phyloP scores from a whole-genome alignment of 163 green algal genomes.

The Scenedesmus sp. region DNA sequence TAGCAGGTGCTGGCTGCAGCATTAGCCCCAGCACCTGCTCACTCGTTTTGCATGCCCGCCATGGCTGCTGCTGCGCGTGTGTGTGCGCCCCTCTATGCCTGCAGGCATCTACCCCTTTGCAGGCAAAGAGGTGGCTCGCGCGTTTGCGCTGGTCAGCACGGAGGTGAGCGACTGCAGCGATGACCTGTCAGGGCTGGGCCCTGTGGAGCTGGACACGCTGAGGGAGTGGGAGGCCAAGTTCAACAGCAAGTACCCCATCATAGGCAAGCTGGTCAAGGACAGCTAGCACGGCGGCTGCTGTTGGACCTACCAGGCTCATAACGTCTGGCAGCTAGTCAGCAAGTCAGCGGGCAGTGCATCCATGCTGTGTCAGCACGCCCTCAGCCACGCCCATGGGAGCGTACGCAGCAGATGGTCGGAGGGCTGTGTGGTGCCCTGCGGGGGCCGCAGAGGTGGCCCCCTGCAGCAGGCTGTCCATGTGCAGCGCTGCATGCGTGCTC shows the following conservation, averaged over 20 bases:
- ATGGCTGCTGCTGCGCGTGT: neutral
- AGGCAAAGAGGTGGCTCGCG: conserved; percentile 86
- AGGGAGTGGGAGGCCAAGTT: conserved; percentile 88
- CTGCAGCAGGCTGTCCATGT: too few species aligned
- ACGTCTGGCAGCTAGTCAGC: too few species aligned
- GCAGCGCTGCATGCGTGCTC: too few species aligned
- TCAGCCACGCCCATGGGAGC: too few species aligned
- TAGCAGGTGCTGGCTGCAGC: neutral
- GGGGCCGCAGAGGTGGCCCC: too few species aligned
- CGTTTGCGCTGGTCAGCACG: conserved; percentile 90
- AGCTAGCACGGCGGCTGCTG: neutral
- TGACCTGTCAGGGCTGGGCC: conserved; percentile 77
- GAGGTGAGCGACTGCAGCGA: conserved; percentile 83
- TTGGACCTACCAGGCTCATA: too few species aligned
- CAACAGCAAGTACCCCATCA: conserved; percentile 74
- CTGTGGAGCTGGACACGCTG: conserved; percentile 82
- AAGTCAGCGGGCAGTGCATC: too few species aligned
- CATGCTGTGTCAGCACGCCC: too few species aligned
- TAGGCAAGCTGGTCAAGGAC: conserved; percentile 13
- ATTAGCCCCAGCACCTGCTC: neutral
- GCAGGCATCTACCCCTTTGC: conserved; percentile 91
- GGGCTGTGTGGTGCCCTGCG: too few species aligned
- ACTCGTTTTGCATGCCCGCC: neutral
- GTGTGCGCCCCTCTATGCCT: neutral
- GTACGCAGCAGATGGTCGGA: neutral